Evolutionary conservation across 495 filamentous ascomycete species (phyloP).

Genomic region (Niebla homalea): DNA sequence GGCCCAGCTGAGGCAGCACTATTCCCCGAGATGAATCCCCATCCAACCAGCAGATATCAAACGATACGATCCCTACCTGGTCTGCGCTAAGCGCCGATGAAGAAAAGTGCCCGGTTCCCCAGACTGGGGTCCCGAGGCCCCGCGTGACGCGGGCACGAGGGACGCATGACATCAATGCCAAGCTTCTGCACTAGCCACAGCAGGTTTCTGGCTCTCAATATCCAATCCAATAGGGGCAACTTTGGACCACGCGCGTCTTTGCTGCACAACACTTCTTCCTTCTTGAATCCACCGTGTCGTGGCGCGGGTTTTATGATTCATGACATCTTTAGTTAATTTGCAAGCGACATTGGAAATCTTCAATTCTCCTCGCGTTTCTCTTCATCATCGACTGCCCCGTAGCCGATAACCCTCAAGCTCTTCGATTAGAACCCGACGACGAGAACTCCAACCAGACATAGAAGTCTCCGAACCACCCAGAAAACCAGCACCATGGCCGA

Average conservation of each 20-base stretch:
- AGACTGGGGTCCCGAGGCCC: background rate
- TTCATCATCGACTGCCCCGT: background rate
- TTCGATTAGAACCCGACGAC: background rate
- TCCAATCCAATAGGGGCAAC: background rate
- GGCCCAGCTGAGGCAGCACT: too few relatives aligned
- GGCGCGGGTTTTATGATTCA: too few relatives aligned
- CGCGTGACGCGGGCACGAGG: background rate
- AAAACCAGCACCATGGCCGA: constrained; percentile 13
- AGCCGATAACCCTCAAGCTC: background rate
- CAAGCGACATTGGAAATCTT: background rate
- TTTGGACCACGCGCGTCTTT: background rate
- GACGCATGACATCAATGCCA: constrained; percentile 1
- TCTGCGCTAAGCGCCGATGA: background rate
- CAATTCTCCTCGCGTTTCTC: background rate
- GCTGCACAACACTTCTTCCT: too few relatives aligned
- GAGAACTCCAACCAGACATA: background rate
- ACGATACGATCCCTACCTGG: background rate
- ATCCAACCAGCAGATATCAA: too few relatives aligned
- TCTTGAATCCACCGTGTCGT: too few relatives aligned
- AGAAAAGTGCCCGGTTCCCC: too few relatives aligned
- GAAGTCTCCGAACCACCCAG: background rate
- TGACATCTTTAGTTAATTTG: background rate
- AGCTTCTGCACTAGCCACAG: background rate
- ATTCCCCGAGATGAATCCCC: too few relatives aligned
- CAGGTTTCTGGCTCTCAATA: background rate